Percentiles rank a stretch among this genome's conserved stretches.
Evolutionary conservation across 2,329 filamentous ascomycete species (phyloP).

Genomic region (Fusarium multiceps): DNA sequence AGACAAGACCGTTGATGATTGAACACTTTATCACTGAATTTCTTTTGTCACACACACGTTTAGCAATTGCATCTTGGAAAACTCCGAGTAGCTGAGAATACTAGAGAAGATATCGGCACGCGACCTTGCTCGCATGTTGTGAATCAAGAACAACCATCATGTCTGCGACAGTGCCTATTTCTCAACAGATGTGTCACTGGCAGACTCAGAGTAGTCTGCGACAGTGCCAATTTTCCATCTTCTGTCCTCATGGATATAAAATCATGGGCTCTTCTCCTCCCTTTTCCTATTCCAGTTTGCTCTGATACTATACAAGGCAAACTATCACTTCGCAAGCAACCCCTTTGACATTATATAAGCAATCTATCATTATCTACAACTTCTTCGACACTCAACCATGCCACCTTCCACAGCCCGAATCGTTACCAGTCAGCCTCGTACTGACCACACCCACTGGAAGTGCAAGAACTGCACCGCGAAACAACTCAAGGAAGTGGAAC

Average conservation of each 20-base stretch:
- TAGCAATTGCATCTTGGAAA: background rate
- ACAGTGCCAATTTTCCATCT: background rate
- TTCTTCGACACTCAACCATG: background rate
- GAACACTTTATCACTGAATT: background rate
- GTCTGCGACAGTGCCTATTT: background rate
- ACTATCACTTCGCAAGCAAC: background rate
- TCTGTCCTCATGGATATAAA: background rate
- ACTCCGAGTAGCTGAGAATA: too few relatives aligned
- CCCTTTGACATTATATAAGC: background rate
- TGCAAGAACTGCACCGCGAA: background rate
- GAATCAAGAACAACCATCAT: background rate
- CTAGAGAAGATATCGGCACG: background rate
- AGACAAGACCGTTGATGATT: background rate
- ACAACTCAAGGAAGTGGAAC: background rate
- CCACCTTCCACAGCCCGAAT: background rate
- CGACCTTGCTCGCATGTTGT: background rate
- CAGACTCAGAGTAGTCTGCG: too few relatives aligned
- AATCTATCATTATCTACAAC: background rate
- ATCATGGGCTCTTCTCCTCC: accelerated
- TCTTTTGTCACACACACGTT: background rate
- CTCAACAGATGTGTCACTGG: too few relatives aligned
- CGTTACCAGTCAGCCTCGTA: background rate
- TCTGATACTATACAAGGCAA: background rate
- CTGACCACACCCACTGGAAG: background rate
- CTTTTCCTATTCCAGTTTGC: too few relatives aligned